Evolutionary conservation across 2,329 filamentous ascomycete genomes (phyloP).

Genomic region (Penicillium rolfsii): DNA sequence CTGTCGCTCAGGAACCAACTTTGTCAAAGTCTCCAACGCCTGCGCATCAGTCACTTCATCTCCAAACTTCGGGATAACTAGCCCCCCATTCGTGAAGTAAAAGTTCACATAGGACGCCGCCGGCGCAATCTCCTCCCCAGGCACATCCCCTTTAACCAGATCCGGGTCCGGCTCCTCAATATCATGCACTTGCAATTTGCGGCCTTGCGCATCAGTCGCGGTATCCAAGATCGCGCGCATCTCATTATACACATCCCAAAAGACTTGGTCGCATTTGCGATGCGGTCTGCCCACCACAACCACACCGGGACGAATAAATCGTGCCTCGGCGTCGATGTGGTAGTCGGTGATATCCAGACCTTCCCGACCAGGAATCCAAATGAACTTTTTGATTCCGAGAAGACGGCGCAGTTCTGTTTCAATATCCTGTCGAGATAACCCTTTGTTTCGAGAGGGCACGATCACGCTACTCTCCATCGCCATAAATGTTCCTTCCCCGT

Average conservation of each 20-base stretch:
- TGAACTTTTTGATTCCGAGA: slow-evolving; percentile 36
- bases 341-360: slow-evolving; percentile 40
- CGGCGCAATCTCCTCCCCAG: slow-evolving; percentile 26
- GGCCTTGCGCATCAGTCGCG: slow-evolving; percentile 30
- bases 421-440: slow-evolving; percentile 26
- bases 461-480: slow-evolving; percentile 40
- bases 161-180: slow-evolving; percentile 35
- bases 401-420: slow-evolving; percentile 33
- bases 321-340: slow-evolving; percentile 37
- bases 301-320: slow-evolving; percentile 34
- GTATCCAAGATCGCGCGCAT: slow-evolving; percentile 25
- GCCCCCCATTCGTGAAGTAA: slow-evolving; percentile 35
- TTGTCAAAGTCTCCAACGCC: slow-evolving; percentile 30
- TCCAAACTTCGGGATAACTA: slow-evolving; percentile 36
- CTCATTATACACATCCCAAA: slow-evolving; percentile 33
- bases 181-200: slow-evolving; percentile 29
- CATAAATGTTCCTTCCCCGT: slow-evolving; percentile 42
- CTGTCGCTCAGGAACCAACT: slow-evolving; percentile 33
- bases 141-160: slow-evolving; percentile 22
- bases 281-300: slow-evolving; percentile 35
- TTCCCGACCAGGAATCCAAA: slow-evolving; percentile 39
- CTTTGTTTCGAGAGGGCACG: slow-evolving; percentile 36
- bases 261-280: slow-evolving; percentile 21
- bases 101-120: slow-evolving; percentile 39
- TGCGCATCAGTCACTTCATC: slow-evolving; percentile 27